Percentiles rank a stretch among this genome's conserved stretches.
These are phyloP conservation scores for Colletotrichum phormii DNA, from an alignment of 2,329 filamentous ascomycete species.

Conservation along the genomic window DNA sequence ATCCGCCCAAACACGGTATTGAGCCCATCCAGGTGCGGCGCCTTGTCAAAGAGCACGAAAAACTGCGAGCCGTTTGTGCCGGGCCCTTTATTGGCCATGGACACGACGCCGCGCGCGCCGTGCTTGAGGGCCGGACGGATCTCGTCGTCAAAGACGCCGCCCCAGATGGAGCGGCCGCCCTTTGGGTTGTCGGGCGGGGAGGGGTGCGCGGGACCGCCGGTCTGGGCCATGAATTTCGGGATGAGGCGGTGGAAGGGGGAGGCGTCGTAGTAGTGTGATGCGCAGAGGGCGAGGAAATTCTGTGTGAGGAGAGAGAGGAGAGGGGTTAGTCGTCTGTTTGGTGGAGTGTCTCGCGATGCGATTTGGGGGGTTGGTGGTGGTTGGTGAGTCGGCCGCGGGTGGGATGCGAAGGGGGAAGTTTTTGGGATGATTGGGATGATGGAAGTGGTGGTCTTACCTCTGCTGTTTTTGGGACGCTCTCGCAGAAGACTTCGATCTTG, in stretches of 20 bases:
- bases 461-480: slow-evolving; percentile 91
- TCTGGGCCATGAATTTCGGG: slow-evolving; percentile 84
- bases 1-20: slow-evolving; percentile 88
- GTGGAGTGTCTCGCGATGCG: background rate
- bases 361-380: background rate
- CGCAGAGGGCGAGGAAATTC: slow-evolving; percentile 91
- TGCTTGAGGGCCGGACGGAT: slow-evolving; percentile 78
- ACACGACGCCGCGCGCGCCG: slow-evolving; percentile 75
- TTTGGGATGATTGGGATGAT: background rate
- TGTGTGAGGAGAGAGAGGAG: slow-evolving; percentile 45
- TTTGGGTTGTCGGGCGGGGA: slow-evolving; percentile 70
- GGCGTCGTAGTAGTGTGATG: slow-evolving; percentile 79
- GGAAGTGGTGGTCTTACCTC: slow-evolving; percentile 66
- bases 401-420: background rate
- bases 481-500: slow-evolving; percentile 97
- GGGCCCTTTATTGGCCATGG: slow-evolving; percentile 84
- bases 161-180: slow-evolving; percentile 79
- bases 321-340: slow-evolving; percentile 26
- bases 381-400: background rate
- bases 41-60: slow-evolving; percentile 82
- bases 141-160: slow-evolving; percentile 81
- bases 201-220: slow-evolving; percentile 71
- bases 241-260: slow-evolving; percentile 86
- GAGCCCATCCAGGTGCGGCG: slow-evolving; percentile 83
- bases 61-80: slow-evolving; percentile 84